phyloP scores from a whole-genome alignment of 1,139 yeast species.

The Kodamaea sp. region DNA sequence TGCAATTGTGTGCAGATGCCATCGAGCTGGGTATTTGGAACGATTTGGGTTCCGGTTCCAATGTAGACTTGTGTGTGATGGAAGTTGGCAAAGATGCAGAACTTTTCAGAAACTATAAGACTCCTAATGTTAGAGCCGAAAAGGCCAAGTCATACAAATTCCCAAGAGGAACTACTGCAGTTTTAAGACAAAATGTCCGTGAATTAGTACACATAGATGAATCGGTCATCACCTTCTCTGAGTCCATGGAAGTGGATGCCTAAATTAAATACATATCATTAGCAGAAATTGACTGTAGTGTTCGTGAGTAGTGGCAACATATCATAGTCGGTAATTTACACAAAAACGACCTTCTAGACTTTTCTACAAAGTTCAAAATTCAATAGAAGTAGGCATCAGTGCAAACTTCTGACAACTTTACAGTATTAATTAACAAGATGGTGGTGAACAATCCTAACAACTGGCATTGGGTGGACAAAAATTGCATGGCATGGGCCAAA shows the following conservation, averaged over 20 bases:
- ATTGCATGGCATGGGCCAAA: constrained; percentile 89
- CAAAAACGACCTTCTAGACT: constrained; percentile 12
- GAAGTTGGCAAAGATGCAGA: constrained; percentile 87
- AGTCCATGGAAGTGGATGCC: constrained; percentile 75
- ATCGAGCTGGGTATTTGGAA: constrained; percentile 98
- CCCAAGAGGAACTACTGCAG: constrained; percentile 88
- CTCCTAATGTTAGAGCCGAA: constrained; percentile 83
- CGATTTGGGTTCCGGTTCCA: constrained; percentile 97
- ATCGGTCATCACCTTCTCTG: constrained; percentile 45
- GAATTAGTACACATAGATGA: constrained; percentile 74
- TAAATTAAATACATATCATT: too few species aligned
- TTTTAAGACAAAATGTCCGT: constrained; percentile 64
- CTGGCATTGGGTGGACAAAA: constrained; percentile 98
- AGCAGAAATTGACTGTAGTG: too few species aligned
- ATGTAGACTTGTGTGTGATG: constrained; percentile 96
- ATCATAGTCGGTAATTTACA: constrained; percentile 6
- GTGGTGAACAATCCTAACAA: constrained; percentile 54
- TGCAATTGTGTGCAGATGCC: constrained; percentile 86
- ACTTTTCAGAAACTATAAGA: constrained; percentile 80
- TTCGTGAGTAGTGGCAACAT: too few species aligned
- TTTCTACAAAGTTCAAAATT: constrained; percentile 13
- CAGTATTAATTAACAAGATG: constrained; percentile 32
- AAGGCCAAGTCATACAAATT: constrained; percentile 83
- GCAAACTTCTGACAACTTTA: too few species aligned
- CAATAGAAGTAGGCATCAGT: too few species aligned